Conservation (phyloP, 1,284 basidiomycete genomes). For the Cronartium quercuum region DNA sequence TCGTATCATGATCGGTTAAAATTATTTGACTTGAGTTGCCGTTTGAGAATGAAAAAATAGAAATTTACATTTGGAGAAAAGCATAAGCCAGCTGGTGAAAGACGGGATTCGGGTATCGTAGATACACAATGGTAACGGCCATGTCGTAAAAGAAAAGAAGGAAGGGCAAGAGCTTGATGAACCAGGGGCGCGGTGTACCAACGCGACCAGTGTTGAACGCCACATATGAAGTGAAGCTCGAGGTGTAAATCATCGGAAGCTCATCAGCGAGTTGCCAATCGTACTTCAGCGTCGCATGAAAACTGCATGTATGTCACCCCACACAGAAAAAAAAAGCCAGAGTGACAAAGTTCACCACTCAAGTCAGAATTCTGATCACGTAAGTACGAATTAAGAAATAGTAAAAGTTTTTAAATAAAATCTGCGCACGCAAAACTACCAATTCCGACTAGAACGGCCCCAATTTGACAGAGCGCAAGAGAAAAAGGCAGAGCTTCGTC, state of each 20-base stretch:
- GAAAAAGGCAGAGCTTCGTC: slow-evolving; percentile 25
- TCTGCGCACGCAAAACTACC: slow-evolving; percentile 34
- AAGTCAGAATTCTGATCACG: no score
- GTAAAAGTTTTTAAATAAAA: no score
- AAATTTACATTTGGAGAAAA: slow-evolving; percentile 48
- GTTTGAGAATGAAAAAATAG: no score
- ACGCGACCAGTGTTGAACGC: slow-evolving; percentile 43
- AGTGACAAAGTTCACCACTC: no score
- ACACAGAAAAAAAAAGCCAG: no score
- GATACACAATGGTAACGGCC: slow-evolving; percentile 43
- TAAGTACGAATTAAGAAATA: no score
- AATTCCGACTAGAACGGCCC: slow-evolving; percentile 25
- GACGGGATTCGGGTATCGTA: slow-evolving; percentile 53
- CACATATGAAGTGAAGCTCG: slow-evolving; percentile 43
- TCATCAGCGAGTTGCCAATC: slow-evolving; percentile 48
- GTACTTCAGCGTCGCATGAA: slow-evolving; percentile 48
- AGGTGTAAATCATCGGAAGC: slow-evolving; percentile 49
- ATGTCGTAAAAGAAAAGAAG: slow-evolving; percentile 40
- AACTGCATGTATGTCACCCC: slow-evolving; percentile 42
- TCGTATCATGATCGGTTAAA: no score
- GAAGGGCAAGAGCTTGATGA: slow-evolving; percentile 39
- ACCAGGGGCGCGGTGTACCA: slow-evolving; percentile 40
- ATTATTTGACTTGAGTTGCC: no score
- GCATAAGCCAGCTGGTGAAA: slow-evolving; percentile 56
- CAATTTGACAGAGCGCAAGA: slow-evolving; percentile 29